These are phyloP conservation scores for Melaleuca alternifolia DNA, from an alignment of 345 rosid species.

Conservation along the genomic window DNA sequence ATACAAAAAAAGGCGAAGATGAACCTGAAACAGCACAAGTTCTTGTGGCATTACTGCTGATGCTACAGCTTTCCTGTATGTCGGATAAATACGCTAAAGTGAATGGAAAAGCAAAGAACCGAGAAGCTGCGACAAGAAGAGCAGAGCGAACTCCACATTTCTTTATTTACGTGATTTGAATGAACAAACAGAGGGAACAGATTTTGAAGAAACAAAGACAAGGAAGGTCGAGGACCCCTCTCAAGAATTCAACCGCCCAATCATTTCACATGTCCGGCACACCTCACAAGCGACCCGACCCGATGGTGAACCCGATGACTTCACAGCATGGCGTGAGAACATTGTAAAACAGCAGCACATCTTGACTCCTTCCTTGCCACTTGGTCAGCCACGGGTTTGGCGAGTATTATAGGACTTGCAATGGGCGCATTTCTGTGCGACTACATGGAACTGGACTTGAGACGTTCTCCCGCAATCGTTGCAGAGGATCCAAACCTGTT, in stretches of 20 bases:
- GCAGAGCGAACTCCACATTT: neutral
- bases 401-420: slow-evolving; percentile 92
- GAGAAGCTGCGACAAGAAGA: neutral
- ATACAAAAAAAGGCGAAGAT: neutral
- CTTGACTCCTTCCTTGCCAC: neutral
- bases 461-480: slow-evolving; percentile 67
- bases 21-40: neutral
- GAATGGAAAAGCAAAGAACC: neutral
- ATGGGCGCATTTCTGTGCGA: slow-evolving; percentile 65
- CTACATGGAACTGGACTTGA: slow-evolving; percentile 54
- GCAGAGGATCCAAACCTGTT: slow-evolving; percentile 78
- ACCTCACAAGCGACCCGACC: neutral
- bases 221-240: neutral
- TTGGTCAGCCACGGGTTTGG: slow-evolving; percentile 32
- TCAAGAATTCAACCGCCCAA: neutral
- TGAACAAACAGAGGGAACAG: neutral
- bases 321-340: neutral
- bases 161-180: neutral
- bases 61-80: neutral
- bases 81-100: neutral
- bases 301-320: neutral
- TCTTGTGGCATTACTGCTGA: neutral
- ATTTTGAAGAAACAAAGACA: neutral
- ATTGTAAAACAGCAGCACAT: neutral
- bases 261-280: neutral